Percentiles rank a stretch among this genome's conserved stretches.
Conservation (phyloP, 2,329 filamentous ascomycete species). For the Lachnellula cervina region DNA sequence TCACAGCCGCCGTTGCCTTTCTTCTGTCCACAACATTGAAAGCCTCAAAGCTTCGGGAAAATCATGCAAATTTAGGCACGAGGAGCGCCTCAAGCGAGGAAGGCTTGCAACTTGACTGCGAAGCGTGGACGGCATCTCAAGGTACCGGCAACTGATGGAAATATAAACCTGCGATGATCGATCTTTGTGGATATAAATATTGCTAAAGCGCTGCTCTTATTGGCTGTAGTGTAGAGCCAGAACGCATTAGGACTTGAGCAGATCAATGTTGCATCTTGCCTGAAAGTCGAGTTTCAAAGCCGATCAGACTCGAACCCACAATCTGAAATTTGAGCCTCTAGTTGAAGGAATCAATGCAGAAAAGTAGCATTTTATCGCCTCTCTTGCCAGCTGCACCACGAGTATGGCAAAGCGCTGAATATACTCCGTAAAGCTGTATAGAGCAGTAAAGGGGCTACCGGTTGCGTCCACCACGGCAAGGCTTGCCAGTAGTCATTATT, state of each 20-base stretch:
- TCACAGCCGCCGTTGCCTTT: neutral
- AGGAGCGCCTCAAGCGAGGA: neutral
- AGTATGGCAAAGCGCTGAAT: neutral
- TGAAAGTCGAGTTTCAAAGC: constrained; percentile 16
- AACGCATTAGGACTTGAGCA: constrained; percentile 6
- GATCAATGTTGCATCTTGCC: constrained; percentile 15
- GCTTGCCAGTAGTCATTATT: no score
- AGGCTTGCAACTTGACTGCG: neutral
- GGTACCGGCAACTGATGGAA: neutral
- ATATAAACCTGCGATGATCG: neutral
- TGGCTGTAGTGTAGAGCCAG: neutral
- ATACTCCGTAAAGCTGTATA: no score
- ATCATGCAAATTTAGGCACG: neutral
- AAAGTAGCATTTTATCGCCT: neutral
- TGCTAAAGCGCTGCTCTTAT: constrained; percentile 3
- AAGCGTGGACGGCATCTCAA: neutral
- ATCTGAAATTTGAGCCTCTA: constrained; percentile 5
- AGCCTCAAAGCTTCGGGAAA: neutral
- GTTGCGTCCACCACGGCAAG: no score
- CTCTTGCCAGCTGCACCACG: neutral
- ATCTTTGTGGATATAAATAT: constrained; percentile 7
- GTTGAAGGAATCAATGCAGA: constrained; percentile 11
- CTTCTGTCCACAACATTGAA: neutral
- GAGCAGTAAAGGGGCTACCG: no score
- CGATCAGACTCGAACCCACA: constrained; percentile 13